These are phyloP conservation scores for Spinellus fusiger DNA, from an alignment of 192 early-diverging fungal genomes.

Conservation along the genomic window DNA sequence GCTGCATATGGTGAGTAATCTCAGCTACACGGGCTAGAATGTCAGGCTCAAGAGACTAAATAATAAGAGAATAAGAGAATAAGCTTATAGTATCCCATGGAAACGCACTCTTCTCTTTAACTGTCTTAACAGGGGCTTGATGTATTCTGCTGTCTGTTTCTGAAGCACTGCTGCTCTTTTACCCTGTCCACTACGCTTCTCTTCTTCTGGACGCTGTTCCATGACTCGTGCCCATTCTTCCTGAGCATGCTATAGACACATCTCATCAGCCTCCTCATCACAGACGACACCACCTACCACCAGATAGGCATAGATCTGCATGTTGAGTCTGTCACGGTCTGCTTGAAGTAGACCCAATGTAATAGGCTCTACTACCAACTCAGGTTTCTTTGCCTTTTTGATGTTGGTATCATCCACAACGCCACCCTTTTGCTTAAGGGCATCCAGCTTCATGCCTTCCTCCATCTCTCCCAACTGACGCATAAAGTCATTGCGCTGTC, in stretches of 20 bases:
- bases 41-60: constrained; percentile 66
- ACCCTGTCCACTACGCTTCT: constrained; percentile 72
- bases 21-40: constrained; percentile 87
- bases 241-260: constrained; percentile 48
- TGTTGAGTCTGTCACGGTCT: constrained; percentile 68
- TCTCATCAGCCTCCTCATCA: neutral
- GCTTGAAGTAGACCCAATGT: constrained; percentile 65
- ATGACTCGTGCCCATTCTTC: constrained; percentile 84
- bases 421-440: constrained; percentile 54
- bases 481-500: constrained; percentile 92
- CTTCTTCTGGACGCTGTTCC: constrained; percentile 68
- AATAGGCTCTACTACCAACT: constrained; percentile 56
- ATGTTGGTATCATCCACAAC: constrained; percentile 33
- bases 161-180: constrained; percentile 78
- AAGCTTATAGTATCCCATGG: neutral
- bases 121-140: constrained; percentile 86
- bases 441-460: constrained; percentile 68
- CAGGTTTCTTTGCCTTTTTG: constrained; percentile 39
- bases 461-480: constrained; percentile 79
- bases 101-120: constrained; percentile 58
- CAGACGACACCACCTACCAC: constrained; percentile 33
- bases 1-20: constrained; percentile 79
- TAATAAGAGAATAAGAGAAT: neutral
- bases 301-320: constrained; percentile 78
- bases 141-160: constrained; percentile 79